Percentiles rank a stretch among this genome's conserved stretches.
Conservation (phyloP, 306 rosid genomes). For the Prunus mira region DNA sequence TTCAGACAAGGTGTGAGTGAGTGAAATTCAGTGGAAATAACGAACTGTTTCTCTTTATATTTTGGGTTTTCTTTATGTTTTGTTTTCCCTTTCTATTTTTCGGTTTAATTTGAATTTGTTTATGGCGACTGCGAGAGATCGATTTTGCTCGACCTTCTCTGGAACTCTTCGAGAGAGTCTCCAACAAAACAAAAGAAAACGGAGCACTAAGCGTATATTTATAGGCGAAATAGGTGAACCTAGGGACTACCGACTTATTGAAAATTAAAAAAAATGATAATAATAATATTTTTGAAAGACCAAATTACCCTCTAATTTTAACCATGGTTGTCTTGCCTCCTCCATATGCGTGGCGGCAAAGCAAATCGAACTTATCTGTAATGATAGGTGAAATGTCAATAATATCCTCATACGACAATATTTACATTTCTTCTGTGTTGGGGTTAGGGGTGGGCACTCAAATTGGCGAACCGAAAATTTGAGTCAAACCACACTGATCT, state of each 20-base stretch:
- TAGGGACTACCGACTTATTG: no score
- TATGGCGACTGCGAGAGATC: conserved; percentile 12
- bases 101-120: neutral
- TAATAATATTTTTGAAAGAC: neutral
- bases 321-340: neutral
- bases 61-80: no score
- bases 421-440: no score
- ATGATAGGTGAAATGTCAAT: no score
- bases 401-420: no score
- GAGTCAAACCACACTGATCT: no score
- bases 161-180: conserved; percentile 28
- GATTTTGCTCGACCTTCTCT: neutral
- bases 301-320: neutral
- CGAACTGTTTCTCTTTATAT: neutral
- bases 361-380: no score
- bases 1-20: conserved; percentile 32
- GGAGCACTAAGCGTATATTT: conserved; percentile 36
- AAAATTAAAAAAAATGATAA: neutral
- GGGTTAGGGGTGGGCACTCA: no score
- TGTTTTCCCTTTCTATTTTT: neutral
- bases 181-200: accelerated
- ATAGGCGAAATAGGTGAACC: conserved; percentile 34
- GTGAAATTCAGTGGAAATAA: conserved; percentile 1
- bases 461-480: no score
- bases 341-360: no score